Evolutionary conservation across 495 filamentous ascomycete species (phyloP), one percentile per base, ranked within the genome.

Genomic region (Tetracladium setigerum): DNA sequence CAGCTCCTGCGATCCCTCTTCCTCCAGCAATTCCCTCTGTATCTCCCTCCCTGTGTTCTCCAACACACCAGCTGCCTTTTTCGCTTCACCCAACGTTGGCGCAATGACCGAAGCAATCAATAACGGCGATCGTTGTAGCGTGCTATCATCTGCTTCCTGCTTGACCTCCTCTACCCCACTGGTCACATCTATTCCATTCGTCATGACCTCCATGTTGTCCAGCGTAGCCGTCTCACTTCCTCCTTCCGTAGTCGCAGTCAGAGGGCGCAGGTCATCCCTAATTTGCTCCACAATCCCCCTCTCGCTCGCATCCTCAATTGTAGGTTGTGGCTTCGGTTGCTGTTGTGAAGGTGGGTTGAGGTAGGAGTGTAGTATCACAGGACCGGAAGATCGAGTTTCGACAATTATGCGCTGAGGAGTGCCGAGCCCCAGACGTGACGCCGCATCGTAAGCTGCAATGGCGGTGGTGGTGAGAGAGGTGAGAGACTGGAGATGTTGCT

Each of bases 391-490:
- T 13, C 36, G 50, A 41, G 63, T 60, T 55, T 70, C 67, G 41
- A 71, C 60, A 46, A 73, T 62, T 22, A 71, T 58, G 37, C 68
- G 62, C 50, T 62, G 57, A 2, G 65, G 64, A 0, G 45, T 7
- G 38, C 68, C 70, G 31, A 69, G 62, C 19, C 56, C 61, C 2
- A 70, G 54, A 35, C 66, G 62, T 11, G 41, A 42, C 6, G 65
- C 61, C 8, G 64, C 49, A 33, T 68, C 62, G 53, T 67, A 62
- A 6, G 64, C 65, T 50, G 53, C 53, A 19, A 70, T 57, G 5
- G 68, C 66, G 24, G 58, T 54, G 30, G 62, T 50, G 7, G 68
- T 59, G 7, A 73, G 62, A 0, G 53, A 47, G 15, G 63, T 53
- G n/a, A 73, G 60, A 35, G 65, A 51, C 13, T 62, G 55, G 7